A percentile compares a stretch with the other conserved stretches of the same genome.
Conservation (phyloP, 805 yeast genomes). For the Sugiyamaella floridensis region DNA sequence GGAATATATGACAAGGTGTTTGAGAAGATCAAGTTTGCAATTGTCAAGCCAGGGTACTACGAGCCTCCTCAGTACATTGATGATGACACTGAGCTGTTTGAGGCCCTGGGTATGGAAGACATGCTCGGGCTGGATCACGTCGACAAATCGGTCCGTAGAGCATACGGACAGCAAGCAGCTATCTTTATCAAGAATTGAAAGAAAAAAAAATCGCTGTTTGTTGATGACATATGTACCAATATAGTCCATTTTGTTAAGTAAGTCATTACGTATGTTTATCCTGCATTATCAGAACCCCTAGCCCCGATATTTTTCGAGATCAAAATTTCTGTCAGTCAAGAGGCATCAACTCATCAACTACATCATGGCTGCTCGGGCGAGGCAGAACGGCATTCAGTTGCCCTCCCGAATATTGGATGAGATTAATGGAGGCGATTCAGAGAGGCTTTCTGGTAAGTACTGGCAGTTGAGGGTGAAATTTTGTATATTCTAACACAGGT, state of each 20-base stretch:
- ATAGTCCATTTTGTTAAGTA: background rate
- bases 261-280: background rate
- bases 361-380: background rate
- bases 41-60: conserved; percentile 30
- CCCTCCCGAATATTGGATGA: conserved; percentile 15
- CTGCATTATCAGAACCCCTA: background rate
- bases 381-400: conserved; percentile 9
- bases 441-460: background rate
- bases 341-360: background rate
- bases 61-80: conserved; percentile 30
- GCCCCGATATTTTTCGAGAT: background rate
- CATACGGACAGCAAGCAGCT: conserved; percentile 48
- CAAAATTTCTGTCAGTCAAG: background rate
- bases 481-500: background rate
- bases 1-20: conserved; percentile 79
- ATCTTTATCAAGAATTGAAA: conserved; percentile 47
- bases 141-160: conserved; percentile 61
- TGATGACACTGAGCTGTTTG: conserved; percentile 52
- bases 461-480: background rate
- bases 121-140: conserved; percentile 81
- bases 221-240: background rate
- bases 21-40: conserved; percentile 62
- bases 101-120: conserved; percentile 44
- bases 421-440: background rate
- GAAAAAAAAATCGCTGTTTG: background rate